Conservation (phyloP, 345 rosid species). For the Hevea brasiliensis region DNA sequence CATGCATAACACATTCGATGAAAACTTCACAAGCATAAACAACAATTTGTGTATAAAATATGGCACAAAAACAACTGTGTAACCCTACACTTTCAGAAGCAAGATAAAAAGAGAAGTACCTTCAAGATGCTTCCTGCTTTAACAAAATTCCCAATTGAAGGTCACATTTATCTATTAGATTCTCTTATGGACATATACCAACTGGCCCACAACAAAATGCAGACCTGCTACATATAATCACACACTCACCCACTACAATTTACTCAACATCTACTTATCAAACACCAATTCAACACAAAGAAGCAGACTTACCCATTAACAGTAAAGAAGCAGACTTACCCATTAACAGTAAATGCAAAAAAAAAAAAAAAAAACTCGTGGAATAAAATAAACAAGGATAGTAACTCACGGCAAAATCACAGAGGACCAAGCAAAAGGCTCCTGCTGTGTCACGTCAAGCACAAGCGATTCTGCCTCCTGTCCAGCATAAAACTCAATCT, state of each 20-base stretch:
- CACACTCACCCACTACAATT: neutral
- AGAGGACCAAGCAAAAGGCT: constrained; percentile 80
- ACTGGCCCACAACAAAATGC: too few species aligned
- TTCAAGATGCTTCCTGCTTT: neutral
- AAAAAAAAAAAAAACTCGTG: neutral
- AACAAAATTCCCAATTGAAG: neutral
- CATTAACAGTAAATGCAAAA: too few species aligned
- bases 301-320: too few species aligned
- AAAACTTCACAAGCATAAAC: constrained; percentile 5
- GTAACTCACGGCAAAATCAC: constrained; percentile 78
- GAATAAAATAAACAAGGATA: neutral
- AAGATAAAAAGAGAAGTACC: neutral
- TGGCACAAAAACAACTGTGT: neutral
- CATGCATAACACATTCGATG: neutral
- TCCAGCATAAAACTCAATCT: constrained; percentile 59
- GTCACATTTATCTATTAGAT: neutral
- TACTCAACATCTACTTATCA: neutral
- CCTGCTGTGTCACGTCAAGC: constrained; percentile 47
- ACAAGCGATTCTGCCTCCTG: constrained; percentile 47
- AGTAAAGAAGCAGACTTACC: too few species aligned
- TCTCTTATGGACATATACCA: too few species aligned
- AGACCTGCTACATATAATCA: neutral
- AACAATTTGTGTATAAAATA: neutral
- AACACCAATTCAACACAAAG: neutral
- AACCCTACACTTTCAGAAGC: neutral